These are phyloP conservation scores for Pelomyxa schiedti DNA, from an alignment of 78 protist species.

Conservation along the genomic window DNA sequence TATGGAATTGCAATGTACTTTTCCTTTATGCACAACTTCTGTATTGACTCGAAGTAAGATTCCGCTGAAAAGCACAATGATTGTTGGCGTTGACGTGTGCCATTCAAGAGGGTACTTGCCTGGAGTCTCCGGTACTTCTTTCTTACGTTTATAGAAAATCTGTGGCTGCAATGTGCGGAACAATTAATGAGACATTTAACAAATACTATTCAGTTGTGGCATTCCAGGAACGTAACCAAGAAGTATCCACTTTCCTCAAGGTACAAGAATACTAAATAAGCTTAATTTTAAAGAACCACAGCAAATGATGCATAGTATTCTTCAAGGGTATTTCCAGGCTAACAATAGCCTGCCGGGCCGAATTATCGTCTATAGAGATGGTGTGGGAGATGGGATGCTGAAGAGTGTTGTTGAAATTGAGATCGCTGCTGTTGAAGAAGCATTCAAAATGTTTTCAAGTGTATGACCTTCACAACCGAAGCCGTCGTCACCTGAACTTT, in stretches of 20 bases:
- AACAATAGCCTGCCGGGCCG: neutral
- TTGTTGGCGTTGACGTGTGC: neutral
- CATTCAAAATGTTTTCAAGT: no score
- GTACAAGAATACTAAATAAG: no score
- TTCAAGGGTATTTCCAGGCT: neutral
- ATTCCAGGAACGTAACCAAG: neutral
- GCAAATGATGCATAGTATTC: neutral
- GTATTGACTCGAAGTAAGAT: neutral
- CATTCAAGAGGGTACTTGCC: neutral
- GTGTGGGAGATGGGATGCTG: slow-evolving; percentile 16
- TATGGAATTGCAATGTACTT: neutral
- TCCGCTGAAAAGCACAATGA: neutral
- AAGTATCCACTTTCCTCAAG: neutral
- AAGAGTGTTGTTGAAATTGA: neutral
- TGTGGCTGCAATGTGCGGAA: neutral
- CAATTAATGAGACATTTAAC: neutral
- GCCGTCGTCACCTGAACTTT: no score
- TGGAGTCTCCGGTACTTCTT: neutral
- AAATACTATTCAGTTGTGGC: neutral
- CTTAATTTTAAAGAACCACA: neutral
- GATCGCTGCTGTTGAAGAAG: no score
- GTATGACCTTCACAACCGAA: no score
- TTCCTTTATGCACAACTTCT: neutral
- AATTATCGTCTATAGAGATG: slow-evolving; percentile 10
- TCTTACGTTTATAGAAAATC: neutral